Conservation (phyloP, 257 asterid genomes). For the Solanum corneliomulleri region DNA sequence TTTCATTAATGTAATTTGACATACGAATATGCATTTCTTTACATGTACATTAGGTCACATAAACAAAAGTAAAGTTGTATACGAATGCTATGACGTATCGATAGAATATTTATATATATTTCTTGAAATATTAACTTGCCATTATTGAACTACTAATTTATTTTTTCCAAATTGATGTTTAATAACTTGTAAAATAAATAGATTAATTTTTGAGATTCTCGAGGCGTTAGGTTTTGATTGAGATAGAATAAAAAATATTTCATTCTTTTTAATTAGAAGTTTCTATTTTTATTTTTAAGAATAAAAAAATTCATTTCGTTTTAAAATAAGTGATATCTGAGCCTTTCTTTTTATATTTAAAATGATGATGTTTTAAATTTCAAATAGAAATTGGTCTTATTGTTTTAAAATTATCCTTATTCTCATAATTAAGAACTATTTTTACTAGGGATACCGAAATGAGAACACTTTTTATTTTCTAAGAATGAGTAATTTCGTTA, state of each 20-base stretch:
- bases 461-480: too few relatives aligned
- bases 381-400: too few relatives aligned
- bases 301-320: rapidly evolving
- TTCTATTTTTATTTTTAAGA: neutral
- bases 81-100: neutral
- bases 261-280: neutral
- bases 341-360: too few relatives aligned
- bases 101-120: neutral
- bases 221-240: neutral
- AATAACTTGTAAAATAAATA: neutral
- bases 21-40: neutral
- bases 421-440: too few relatives aligned
- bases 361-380: neutral
- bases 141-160: neutral
- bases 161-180: neutral
- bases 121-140: neutral
- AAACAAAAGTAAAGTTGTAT: neutral
- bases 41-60: neutral
- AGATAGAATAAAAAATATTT: neutral
- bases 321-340: too few relatives aligned
- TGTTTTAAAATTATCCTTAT: too few relatives aligned
- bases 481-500: neutral
- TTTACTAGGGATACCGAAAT: neutral
- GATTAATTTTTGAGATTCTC: neutral
- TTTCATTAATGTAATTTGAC: neutral